These are phyloP conservation scores for Ogataea haglerorum DNA, from an alignment of 805 yeast species.

Conservation along the genomic window DNA sequence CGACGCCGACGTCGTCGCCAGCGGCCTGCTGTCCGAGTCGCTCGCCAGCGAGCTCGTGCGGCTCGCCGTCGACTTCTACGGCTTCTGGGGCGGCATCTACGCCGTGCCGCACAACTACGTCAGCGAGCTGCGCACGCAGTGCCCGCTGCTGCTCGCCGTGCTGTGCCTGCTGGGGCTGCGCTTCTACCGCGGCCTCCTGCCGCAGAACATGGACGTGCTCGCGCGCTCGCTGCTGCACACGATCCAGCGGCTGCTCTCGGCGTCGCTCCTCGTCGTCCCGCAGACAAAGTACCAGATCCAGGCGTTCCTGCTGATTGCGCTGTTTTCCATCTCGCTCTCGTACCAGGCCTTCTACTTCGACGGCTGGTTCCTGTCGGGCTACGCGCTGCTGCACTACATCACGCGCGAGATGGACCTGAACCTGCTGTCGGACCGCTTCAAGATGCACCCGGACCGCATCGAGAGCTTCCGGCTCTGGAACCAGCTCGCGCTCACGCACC, in stretches of 20 bases:
- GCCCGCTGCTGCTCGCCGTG: slow-evolving; percentile 58
- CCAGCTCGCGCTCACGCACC: slow-evolving; percentile 62
- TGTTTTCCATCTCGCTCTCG: slow-evolving; percentile 57
- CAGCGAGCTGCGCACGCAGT: slow-evolving; percentile 42
- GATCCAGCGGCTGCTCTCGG: slow-evolving; percentile 44
- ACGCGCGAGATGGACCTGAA: slow-evolving; percentile 43
- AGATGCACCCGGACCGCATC: slow-evolving; percentile 27
- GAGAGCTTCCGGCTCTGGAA: slow-evolving; percentile 65
- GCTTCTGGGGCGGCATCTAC: slow-evolving; percentile 52
- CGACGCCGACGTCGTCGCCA: slow-evolving; percentile 19
- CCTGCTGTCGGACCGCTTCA: slow-evolving; percentile 24
- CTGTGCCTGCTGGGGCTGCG: slow-evolving; percentile 59
- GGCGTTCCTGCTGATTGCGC: slow-evolving; percentile 57
- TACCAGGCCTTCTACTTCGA: slow-evolving; percentile 53
- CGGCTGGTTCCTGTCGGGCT: slow-evolving; percentile 65
- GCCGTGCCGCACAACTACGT: slow-evolving; percentile 54
- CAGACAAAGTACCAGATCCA: slow-evolving; percentile 54
- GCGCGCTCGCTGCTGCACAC: slow-evolving; percentile 41
- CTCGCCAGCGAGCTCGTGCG: slow-evolving; percentile 46
- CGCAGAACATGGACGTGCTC: slow-evolving; percentile 28
- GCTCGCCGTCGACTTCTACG: slow-evolving; percentile 54
- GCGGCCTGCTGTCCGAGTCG: slow-evolving; percentile 43
- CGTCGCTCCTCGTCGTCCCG: slow-evolving; percentile 40
- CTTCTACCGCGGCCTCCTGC: slow-evolving; percentile 28
- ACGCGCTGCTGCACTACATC: slow-evolving; percentile 60